Conservation (phyloP, 129 eudicot species). For the Kitagawia praeruptora region DNA sequence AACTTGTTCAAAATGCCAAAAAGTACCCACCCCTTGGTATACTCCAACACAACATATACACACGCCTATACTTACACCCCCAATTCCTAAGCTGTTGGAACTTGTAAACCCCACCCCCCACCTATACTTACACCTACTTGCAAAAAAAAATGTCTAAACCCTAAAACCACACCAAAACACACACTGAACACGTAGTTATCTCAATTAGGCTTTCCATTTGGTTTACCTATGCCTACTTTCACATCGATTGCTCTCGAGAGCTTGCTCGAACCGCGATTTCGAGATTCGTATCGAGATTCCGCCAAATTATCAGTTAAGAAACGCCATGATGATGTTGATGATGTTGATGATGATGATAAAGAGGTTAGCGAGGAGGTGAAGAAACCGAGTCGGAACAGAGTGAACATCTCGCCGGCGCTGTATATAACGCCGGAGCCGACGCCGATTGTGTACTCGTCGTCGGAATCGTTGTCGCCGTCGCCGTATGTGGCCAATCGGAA, state of each 20-base stretch:
- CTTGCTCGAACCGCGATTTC: conserved; percentile 12
- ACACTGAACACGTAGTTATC: not conserved
- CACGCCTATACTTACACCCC: not conserved
- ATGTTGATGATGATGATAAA: not conserved
- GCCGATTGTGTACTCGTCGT: conserved; percentile 19
- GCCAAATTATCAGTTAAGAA: not conserved
- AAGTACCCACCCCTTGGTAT: not conserved
- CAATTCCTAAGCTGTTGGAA: not conserved
- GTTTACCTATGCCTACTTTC: conserved; percentile 23
- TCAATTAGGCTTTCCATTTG: not conserved
- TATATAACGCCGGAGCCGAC: conserved; percentile 39
- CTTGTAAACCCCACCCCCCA: not conserved
- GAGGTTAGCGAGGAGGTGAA: not conserved
- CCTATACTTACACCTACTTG: not conserved
- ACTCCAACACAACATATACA: not conserved
- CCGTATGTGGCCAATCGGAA: conserved; percentile 39
- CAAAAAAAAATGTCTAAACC: not conserved
- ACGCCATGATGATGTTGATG: not conserved
- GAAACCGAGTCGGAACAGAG: conserved; percentile 5
- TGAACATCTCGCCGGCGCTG: conserved; percentile 35
- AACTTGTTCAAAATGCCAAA: not conserved
- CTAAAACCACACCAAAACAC: not conserved
- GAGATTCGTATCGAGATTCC: conserved; percentile 5
- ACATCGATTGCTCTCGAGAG: conserved; percentile 20
- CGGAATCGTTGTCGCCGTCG: conserved; percentile 26